Evolutionary conservation across 768 basidiomycete genomes (phyloP), one percentile per base, ranked within the genome.

Genomic region (Tulasnella calospora): DNA sequence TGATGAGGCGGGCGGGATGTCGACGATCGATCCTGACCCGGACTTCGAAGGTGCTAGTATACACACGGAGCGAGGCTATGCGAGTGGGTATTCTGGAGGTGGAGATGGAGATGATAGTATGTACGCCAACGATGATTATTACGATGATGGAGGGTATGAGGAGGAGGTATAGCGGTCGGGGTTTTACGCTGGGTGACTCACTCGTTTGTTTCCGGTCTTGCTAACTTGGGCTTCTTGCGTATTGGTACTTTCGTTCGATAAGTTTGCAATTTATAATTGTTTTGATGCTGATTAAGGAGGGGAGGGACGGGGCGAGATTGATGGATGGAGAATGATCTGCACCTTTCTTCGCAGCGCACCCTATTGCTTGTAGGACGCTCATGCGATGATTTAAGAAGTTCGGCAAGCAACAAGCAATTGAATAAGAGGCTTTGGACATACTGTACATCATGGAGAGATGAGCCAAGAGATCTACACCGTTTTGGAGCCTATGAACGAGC

Each of bases 1-100:
- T 51, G 81, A 82, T 13, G 36, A 38, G n/a, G 41, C 47, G 27
- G 73, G 80, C 33, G 40, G 55, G 73, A 69, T 36, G 78, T 57
- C 44, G 57, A 76, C 57, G 41, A 74, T 55, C 17, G 61, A 30
- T 41, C 71, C 71, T 5, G 76, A 73, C 33, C 61, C 73, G 33
- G 75, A 44, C 13, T 55, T 33, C 15, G 51, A 35, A 10, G 67
- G n/a, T 23, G 69, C 71, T 3, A 69, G 61, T 23, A 23, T 51
- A 8, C 51, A n/a, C 7, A 51, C 51, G 51, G n/a, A 51, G 51
- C 33, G 61, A 67, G 61, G 61, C 3, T 30, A 67, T 67, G 33
- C 61, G 61, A 67, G 61, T 35, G 61, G 61, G 61, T 67, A 67
- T 67, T 67, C 61, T 67, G 61, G 61, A 67, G 27, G 61, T 67